Conservation (phyloP, 306 rosid species). For the Dicorynia guianensis region DNA sequence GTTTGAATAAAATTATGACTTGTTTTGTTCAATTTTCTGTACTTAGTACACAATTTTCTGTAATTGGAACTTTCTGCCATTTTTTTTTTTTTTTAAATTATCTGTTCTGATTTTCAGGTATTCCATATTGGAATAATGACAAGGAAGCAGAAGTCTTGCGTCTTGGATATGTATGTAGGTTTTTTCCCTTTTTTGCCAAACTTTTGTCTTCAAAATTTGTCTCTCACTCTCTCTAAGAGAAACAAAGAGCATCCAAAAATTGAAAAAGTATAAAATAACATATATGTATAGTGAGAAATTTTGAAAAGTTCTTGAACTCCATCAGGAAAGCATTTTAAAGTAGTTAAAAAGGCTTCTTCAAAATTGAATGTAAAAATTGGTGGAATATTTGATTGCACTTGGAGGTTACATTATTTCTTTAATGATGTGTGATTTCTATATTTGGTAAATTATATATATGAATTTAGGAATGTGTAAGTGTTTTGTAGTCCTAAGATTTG, state of each 20-base stretch:
- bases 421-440: background rate
- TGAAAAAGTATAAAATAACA: conserved; percentile 14
- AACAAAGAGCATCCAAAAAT: conserved; percentile 15
- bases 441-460: background rate
- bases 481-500: background rate
- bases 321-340: background rate
- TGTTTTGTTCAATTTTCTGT: background rate
- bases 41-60: background rate
- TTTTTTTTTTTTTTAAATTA: conserved; percentile 11
- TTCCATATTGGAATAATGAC: conserved; percentile 74
- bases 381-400: conserved; percentile 21
- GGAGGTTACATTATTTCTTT: no score
- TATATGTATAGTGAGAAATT: background rate
- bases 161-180: conserved; percentile 71
- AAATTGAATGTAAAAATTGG: background rate
- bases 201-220: conserved; percentile 7
- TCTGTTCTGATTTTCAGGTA: conserved; percentile 59
- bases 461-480: conserved; percentile 14
- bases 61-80: background rate
- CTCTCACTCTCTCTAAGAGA: background rate
- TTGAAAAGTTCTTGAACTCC: background rate
- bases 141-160: conserved; percentile 79
- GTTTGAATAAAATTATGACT: background rate
- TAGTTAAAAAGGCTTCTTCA: background rate
- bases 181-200: background rate